Percentiles rank a stretch among this genome's conserved stretches.
Conservation (phyloP, 176 grass and related monocot species). For the Hordeum vulgare region DNA sequence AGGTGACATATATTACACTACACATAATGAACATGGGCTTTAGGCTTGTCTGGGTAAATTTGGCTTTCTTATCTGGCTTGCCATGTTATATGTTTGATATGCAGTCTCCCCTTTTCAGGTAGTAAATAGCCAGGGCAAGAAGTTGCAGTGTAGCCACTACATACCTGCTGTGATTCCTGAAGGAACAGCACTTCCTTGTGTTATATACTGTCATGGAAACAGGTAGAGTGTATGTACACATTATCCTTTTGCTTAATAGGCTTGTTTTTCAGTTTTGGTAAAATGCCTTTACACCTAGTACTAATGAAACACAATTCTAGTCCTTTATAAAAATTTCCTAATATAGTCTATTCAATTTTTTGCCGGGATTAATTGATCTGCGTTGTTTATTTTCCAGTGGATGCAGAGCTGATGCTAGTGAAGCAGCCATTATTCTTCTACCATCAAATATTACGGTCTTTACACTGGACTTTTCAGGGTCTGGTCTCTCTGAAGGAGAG, state of each 20-base stretch:
- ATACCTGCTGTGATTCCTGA: constrained; percentile 72
- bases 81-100: constrained; percentile 9
- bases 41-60: neutral
- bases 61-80: neutral
- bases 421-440: constrained; percentile 97
- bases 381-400: constrained; percentile 80
- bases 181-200: constrained; percentile 88
- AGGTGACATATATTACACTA: constrained; percentile 6
- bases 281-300: constrained; percentile 5
- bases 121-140: constrained; percentile 85
- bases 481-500: constrained; percentile 98
- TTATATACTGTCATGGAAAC: constrained; percentile 99
- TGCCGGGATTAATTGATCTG: constrained; percentile 34
- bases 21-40: neutral
- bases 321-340: constrained; percentile 13
- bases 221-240: constrained; percentile 38
- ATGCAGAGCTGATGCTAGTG: constrained; percentile 99
- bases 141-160: constrained; percentile 94
- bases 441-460: constrained; percentile 97
- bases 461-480: constrained; percentile 99
- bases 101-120: constrained; percentile 43
- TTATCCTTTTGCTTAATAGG: neutral
- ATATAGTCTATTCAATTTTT: constrained; percentile 2
- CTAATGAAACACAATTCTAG: neutral
- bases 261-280: neutral